Conservation (phyloP, 805 yeast genomes). For the Jamesozyma piceae region DNA sequence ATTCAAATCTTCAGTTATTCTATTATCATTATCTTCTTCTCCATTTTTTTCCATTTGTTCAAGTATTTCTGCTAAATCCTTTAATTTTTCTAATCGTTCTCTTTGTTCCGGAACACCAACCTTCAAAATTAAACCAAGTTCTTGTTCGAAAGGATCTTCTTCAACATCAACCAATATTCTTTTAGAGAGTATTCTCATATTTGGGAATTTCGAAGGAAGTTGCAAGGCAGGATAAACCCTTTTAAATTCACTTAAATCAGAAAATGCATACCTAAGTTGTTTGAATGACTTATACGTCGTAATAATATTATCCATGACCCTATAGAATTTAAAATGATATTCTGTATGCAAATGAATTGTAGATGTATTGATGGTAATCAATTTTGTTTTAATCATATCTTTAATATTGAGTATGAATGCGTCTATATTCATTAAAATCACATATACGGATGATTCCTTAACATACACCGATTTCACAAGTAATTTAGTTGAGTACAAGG, state of each 20-base stretch:
- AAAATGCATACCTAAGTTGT: slow-evolving; percentile 38
- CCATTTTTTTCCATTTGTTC: slow-evolving; percentile 6
- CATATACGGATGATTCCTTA: slow-evolving; percentile 13
- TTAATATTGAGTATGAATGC: slow-evolving; percentile 10
- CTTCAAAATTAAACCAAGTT: slow-evolving; percentile 47
- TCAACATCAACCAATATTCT: slow-evolving; percentile 42
- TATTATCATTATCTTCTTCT: neutral
- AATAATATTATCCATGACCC: slow-evolving; percentile 42
- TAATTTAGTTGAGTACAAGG: slow-evolving; percentile 8
- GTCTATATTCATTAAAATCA: slow-evolving; percentile 14
- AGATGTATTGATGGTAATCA: slow-evolving; percentile 10
- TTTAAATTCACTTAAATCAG: slow-evolving; percentile 24
- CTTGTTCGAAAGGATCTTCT: slow-evolving; percentile 58
- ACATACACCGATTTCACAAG: slow-evolving; percentile 26
- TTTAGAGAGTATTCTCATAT: slow-evolving; percentile 34
- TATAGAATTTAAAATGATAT: slow-evolving; percentile 35
- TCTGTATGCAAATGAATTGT: slow-evolving; percentile 25
- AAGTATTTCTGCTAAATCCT: slow-evolving; percentile 11
- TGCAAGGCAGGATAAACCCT: slow-evolving; percentile 22
- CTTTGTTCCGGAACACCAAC: slow-evolving; percentile 51
- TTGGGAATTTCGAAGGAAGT: slow-evolving; percentile 32
- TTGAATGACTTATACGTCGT: slow-evolving; percentile 39
- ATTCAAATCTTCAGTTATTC: neutral
- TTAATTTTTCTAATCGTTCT: slow-evolving; percentile 36
- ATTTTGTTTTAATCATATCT: neutral